Evolutionary conservation across 2,329 filamentous ascomycete genomes (phyloP).

Genomic region (Epichloe sibirici): DNA sequence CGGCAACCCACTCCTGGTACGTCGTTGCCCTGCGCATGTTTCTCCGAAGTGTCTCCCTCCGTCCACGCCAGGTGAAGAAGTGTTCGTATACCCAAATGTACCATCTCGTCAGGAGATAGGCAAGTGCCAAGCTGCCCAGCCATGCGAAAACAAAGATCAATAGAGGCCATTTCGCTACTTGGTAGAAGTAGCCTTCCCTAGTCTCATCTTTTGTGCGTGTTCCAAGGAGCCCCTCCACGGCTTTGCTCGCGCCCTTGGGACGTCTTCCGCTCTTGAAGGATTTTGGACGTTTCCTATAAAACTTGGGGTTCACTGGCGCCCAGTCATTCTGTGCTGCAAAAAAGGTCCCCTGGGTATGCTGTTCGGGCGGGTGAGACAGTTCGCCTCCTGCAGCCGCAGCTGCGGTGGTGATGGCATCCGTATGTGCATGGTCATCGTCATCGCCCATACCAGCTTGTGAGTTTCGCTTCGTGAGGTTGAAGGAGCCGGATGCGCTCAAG

Average conservation of each 20-base stretch:
- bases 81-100: constrained; percentile 94
- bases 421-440: constrained; percentile 21
- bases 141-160: constrained; percentile 68
- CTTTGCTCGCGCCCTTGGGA: constrained; percentile 25
- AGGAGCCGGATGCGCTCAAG: constrained; percentile 24
- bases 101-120: constrained; percentile 69
- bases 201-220: constrained; percentile 77
- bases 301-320: constrained; percentile 71
- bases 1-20: constrained; percentile 74
- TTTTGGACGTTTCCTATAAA: constrained; percentile 30
- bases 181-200: constrained; percentile 83
- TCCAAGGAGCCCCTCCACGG: constrained; percentile 30
- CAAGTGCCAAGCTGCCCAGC: constrained; percentile 57
- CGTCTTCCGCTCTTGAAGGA: constrained; percentile 19
- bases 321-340: constrained; percentile 93
- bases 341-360: constrained; percentile 37
- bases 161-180: constrained; percentile 83
- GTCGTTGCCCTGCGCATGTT: constrained; percentile 59
- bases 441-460: constrained; percentile 19
- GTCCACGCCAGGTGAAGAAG: constrained; percentile 78
- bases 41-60: constrained; percentile 56
- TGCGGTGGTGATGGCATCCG: constrained; percentile 24
- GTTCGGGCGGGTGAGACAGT: constrained; percentile 10
- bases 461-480: constrained; percentile 30
- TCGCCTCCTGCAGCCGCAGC: constrained; percentile 28